Evolutionary conservation across 164 flowering plant species (phyloP).

Genomic region (Magnolia sinica): DNA sequence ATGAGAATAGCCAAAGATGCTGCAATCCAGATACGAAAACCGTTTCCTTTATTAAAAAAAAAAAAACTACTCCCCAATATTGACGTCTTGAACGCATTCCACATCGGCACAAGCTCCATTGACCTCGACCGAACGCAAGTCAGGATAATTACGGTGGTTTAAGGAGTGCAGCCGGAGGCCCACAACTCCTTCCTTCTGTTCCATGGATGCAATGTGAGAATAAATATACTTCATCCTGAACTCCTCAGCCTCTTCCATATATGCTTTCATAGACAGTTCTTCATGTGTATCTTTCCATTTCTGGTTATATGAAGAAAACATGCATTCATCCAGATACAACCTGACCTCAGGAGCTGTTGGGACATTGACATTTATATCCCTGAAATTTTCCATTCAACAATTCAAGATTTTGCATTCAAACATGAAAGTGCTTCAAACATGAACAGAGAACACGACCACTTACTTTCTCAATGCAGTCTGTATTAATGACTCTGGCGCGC

Average conservation of each 20-base stretch:
- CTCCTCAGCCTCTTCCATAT: conserved; percentile 70
- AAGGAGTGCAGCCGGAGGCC: conserved; percentile 92
- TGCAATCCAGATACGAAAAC: not conserved
- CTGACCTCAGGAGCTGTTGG: conserved; percentile 99
- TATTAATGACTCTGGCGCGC: conserved; percentile 69
- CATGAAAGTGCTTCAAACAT: not conserved
- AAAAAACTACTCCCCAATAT: conserved; percentile 19
- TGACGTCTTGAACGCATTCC: conserved; percentile 16
- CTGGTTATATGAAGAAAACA: conserved; percentile 79
- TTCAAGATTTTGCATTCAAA: not conserved
- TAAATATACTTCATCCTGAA: conserved; percentile 84
- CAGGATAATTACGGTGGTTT: conserved; percentile 88
- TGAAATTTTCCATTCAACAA: conserved; percentile 16
- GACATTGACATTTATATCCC: conserved; percentile 74
- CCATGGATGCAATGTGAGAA: conserved; percentile 81
- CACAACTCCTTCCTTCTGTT: conserved; percentile 73
- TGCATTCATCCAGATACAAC: conserved; percentile 83
- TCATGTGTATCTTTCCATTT: conserved; percentile 88
- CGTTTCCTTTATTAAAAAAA: not conserved
- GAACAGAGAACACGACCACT: conserved; percentile 17
- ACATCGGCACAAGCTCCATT: conserved; percentile 13
- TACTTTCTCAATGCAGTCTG: conserved; percentile 63
- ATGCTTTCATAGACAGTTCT: conserved; percentile 75
- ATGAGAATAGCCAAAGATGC: not conserved
- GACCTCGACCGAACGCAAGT: conserved; percentile 31